Base-by-base conservation (phyloP, 1,284 basidiomycete genomes). In the Trichosporon faecale region DNA sequence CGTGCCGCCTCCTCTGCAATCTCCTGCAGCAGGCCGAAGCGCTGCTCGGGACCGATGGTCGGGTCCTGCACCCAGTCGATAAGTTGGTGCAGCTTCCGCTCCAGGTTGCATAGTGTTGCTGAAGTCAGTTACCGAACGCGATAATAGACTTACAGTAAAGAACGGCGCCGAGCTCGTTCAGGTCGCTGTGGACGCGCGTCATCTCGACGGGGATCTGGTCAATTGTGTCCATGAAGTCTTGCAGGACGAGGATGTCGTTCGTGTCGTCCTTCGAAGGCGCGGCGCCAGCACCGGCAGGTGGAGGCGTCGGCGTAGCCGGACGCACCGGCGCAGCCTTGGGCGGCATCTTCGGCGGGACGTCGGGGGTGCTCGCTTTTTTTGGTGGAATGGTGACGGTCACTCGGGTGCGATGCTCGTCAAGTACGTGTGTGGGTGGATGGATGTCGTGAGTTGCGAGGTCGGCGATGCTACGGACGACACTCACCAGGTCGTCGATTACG, bases 101-200 rank as follows among this genome's bases (percentile, higher is more conserved):
- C 93, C 78, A 96, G 91, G 77, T 88, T 86, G 74, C 89, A 82
- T 82, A 95, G 91, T 67, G 92, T 93, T 35, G 92, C 84, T 85
- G 69, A 3, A 9, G 68, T 74, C 65, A 76, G 74, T 65, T 31
- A 14, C 9, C 16, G 1, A 5, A 16, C 8, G 29, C 33, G n/a
- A n/a, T 25, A 52, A 11, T 23, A 9, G 4, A 79, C 84, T 76
- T 57, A 85, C 85, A 89, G 67, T 93, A 94, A 65, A 99, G 88
- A 60, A 99, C 97, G 65, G 97, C 96, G 82, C 98, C 97, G 80
- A 99, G 91, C 85, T 99, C 96, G 76, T 95, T 92, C 65, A 99
- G 88, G 86, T 99, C 96, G 27, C 91, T 93, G 83, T 98, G 93
- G 81, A 91, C 91, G 80, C 94, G 90, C 12, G 96, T 98, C 81